Conservation (phyloP, 805 yeast genomes). For the Kluyveromyces lactis region DNA sequence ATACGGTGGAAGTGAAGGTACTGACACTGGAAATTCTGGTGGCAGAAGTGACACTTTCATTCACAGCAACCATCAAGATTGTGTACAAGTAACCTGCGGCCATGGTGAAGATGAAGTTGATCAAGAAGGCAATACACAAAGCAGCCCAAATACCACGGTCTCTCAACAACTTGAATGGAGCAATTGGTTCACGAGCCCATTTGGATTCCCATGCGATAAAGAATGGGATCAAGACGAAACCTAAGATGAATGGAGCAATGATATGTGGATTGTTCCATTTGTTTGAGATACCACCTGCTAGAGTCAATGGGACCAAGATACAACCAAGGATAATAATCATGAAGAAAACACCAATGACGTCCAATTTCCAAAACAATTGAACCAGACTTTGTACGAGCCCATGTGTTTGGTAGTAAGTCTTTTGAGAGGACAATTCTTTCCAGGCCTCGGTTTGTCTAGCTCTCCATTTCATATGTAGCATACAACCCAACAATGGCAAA, state of each 20-base stretch:
- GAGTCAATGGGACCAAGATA: conserved; percentile 52
- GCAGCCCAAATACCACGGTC: conserved; percentile 60
- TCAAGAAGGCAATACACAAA: conserved; percentile 40
- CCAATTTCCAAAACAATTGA: conserved; percentile 48
- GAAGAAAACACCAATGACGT: conserved; percentile 47
- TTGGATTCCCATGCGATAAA: conserved; percentile 46
- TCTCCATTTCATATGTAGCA: conserved; percentile 34
- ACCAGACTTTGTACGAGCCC: conserved; percentile 14
- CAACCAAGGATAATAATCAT: conserved; percentile 45
- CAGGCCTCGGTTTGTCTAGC: conserved; percentile 37
- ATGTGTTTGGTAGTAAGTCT: conserved; percentile 7
- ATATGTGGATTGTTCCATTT: conserved; percentile 46
- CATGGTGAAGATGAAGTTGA: conserved; percentile 49
- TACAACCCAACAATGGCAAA: conserved; percentile 35
- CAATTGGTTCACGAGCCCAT: conserved; percentile 42
- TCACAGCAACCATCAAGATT: conserved; percentile 45
- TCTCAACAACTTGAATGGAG: conserved; percentile 43
- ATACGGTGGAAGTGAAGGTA: conserved; percentile 56
- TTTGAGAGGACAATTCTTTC: conserved; percentile 26
- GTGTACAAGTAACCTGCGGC: conserved; percentile 54
- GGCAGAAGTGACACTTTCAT: conserved; percentile 45
- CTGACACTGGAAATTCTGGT: conserved; percentile 53
- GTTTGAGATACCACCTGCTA: conserved; percentile 45
- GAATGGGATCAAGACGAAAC: conserved; percentile 38
- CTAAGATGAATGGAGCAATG: conserved; percentile 54